phyloP scores from a whole-genome alignment of 768 basidiomycete genomes.

The Boletus edulis region DNA sequence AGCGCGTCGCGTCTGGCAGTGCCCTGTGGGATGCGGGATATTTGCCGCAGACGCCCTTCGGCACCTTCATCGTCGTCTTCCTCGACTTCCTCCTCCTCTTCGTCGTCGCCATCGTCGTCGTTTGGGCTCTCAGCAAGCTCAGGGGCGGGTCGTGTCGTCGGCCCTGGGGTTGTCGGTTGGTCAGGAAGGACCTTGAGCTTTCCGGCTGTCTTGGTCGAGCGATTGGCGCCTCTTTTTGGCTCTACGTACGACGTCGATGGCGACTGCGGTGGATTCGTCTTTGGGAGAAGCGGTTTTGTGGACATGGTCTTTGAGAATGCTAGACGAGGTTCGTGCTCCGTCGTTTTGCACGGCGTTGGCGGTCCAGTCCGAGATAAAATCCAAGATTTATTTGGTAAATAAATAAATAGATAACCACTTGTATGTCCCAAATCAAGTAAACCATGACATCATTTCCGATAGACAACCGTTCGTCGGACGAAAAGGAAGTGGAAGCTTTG shows the following conservation, averaged over 20 bases:
- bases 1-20: slow-evolving; percentile 91
- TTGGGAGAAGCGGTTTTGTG: slow-evolving; percentile 31
- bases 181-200: slow-evolving; percentile 89
- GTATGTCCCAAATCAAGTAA: background rate
- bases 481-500: background rate
- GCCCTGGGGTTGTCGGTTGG: slow-evolving; percentile 56
- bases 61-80: slow-evolving; percentile 52
- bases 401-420: background rate
- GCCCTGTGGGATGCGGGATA: slow-evolving; percentile 91
- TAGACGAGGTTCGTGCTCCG: slow-evolving; percentile 10
- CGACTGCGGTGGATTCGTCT: slow-evolving; percentile 21
- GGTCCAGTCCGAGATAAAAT: slow-evolving; percentile 12
- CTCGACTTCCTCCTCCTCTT: slow-evolving; percentile 52
- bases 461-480: background rate
- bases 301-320: slow-evolving; percentile 21
- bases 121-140: slow-evolving; percentile 44
- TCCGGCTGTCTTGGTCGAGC: slow-evolving; percentile 78
- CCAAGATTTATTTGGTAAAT: background rate
- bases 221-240: slow-evolving; percentile 68
- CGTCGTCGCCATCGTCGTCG: slow-evolving; percentile 72
- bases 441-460: slow-evolving; percentile 15
- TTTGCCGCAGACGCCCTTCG: slow-evolving; percentile 62
- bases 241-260: slow-evolving; percentile 30
- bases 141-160: slow-evolving; percentile 25
- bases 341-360: slow-evolving; percentile 10